Evolutionary conservation across 129 eudicot species (phyloP).

Genomic region (Ambrosia artemisiifolia): DNA sequence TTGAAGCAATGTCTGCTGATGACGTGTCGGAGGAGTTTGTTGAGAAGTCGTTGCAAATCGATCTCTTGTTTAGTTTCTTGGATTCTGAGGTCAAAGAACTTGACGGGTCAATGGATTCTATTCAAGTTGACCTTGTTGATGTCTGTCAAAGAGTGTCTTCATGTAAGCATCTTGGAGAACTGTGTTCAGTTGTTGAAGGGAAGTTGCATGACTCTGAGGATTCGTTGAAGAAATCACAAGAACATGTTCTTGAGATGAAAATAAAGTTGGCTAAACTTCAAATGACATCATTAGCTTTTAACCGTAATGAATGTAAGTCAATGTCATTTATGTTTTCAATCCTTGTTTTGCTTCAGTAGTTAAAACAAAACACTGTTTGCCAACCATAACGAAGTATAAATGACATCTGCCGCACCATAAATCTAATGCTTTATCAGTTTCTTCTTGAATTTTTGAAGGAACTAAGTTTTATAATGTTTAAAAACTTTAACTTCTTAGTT

Average conservation of each 20-base stretch:
- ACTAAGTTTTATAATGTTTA: background rate
- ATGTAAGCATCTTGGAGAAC: constrained; percentile 43
- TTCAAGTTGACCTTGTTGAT: constrained; percentile 48
- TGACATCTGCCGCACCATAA: background rate
- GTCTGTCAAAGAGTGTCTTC: constrained; percentile 43
- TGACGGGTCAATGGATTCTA: constrained; percentile 45
- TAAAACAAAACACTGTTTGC: background rate
- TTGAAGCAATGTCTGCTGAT: constrained; percentile 45
- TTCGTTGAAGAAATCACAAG: constrained; percentile 69
- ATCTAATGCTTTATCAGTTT: background rate
- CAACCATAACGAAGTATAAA: background rate
- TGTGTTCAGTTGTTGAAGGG: constrained; percentile 35
- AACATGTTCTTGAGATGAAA: constrained; percentile 69
- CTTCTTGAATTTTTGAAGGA: background rate
- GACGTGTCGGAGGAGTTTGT: constrained; percentile 55
- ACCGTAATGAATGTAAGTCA: constrained; percentile 60
- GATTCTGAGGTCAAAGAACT: constrained; percentile 71
- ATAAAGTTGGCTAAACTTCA: constrained; percentile 73
- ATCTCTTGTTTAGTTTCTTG: constrained; percentile 55
- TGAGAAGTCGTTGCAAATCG: constrained; percentile 61
- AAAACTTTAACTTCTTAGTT: background rate
- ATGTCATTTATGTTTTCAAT: background rate
- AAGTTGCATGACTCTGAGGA: constrained; percentile 63
- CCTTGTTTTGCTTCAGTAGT: background rate
- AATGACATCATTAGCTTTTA: constrained; percentile 56